Conservation (phyloP, 78 protist genomes). For the Chrysochromulina tobinii region DNA sequence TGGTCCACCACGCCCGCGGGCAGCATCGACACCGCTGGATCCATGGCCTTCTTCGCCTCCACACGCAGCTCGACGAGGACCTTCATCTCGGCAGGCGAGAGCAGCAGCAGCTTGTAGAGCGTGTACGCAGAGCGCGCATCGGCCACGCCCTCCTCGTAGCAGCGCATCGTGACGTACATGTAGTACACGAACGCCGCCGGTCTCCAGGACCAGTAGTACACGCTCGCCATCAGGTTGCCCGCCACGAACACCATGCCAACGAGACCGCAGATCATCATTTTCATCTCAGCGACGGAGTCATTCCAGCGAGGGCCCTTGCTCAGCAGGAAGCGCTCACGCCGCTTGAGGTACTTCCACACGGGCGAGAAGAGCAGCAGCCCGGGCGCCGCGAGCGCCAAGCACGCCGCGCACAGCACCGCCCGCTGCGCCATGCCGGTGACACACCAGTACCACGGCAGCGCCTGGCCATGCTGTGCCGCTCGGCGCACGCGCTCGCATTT, state of each 20-base stretch:
- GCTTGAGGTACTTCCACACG: neutral
- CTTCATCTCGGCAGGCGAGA: neutral
- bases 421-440: neutral
- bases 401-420: neutral
- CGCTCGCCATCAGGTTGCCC: neutral
- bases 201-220: neutral
- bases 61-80: neutral
- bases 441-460: constrained; percentile 20
- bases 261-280: neutral
- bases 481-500: neutral
- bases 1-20: neutral
- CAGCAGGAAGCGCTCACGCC: neutral
- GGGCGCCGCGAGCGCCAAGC: neutral
- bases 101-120: neutral
- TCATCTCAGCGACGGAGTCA: neutral
- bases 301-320: neutral
- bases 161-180: neutral
- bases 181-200: neutral
- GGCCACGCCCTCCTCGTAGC: neutral
- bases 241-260: neutral
- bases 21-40: neutral
- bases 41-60: neutral
- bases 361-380: neutral
- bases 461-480: neutral
- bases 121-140: neutral